Evolutionary conservation across 192 early-diverging fungal species (phyloP), one percentile per base, ranked within the genome.

Genomic region (Chytriomyces sp.): DNA sequence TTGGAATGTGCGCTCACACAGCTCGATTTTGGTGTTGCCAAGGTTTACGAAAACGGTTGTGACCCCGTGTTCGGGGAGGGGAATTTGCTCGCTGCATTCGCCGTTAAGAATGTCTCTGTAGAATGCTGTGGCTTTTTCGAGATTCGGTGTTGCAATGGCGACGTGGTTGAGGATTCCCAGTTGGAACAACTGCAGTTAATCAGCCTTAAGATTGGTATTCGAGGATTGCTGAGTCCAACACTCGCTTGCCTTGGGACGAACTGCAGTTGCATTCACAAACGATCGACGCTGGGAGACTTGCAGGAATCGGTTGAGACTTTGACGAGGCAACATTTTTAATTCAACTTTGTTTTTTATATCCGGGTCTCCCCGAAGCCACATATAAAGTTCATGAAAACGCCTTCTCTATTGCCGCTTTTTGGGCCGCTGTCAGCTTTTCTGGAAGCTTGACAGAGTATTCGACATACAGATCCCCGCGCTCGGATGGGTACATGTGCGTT

Each of bases 361-460:
- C 35, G 35, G 35, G 35, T 35, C 35, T 35, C 35, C 35, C 35
- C 35, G 35, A 35, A 35, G 35, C 57, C 16, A 59, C 57, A 7
- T n/a, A 6, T n/a, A 59, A 16, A 20, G 20, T 59, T 59, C 57
- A 24, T 59, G 69, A 13, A 71, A 71, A 71, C 11, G 69, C 69
- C 47, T 71, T 43, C 18, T 71, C 69, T 0, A 71, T 59, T 24
- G 35, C 9, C 53, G 18, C 59, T 43, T 71, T 80, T 69, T 87
- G 86, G 18, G 45, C 75, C 20, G 69, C 59, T 3, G 90, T 86
- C 11, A 93, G 75, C 45, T 81, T 76, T 0, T 80, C 81, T 47
- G 97, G 97, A 76, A 98, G 92, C 9, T 89, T 83, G n/a, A 98
- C 91, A 57, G 84, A 87, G 83, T 97, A 99, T 63, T 97, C 92